Base-by-base conservation (phyloP, 495 filamentous ascomycete genomes). In the Trichoderma asperelloides region DNA sequence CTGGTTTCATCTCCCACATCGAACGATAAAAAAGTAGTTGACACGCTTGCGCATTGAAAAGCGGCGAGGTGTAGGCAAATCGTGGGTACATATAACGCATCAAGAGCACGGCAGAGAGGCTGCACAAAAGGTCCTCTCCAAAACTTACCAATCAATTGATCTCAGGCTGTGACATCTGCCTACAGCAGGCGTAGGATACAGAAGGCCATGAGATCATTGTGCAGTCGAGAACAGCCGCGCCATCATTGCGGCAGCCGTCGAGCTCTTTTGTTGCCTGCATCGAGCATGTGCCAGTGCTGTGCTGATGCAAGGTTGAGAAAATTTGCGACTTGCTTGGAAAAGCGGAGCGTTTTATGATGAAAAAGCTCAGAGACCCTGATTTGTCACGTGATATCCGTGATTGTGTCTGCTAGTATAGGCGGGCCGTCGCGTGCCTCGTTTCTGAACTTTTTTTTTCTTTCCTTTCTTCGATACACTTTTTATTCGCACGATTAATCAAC, bases 61-160 rank as follows among this genome's bases (percentile, higher is more conserved):
- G 73, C 74, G 79, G 78, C 74, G 72, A 80, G 71, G 81, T 82
- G 83, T 76, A 82, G 81, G 81, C 82, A 86, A 81, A 76, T 80
- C 78, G 83, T 86, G 83, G 83, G 76, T 69, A 63, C 51, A 51
- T 47, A 28, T 67, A 63, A 65, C 63, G 60, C 40, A 27, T 49
- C 30, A 60, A 27, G 40, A 64, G 62, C n/a, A 57, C 67, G 27
- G 63, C 63, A 40, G 64, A 21, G 64, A n/a, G n/a, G n/a, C n/a
- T n/a, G 28, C 63, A 67, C 43, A 30, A 23, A 63, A 21, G 25
- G 41, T 64, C 1, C 55, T 12, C 27, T n/a, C 23, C 25, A 18
- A 28, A 12, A 60, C 55, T 18, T 60, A 60, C 55, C 55, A 30
- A 11, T 13, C 1, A n/a, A n/a, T n/a, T 15, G 16, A 60, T 5